Base-by-base conservation (phyloP, 495 filamentous ascomycete species). In the Peziza echinospora region DNA sequence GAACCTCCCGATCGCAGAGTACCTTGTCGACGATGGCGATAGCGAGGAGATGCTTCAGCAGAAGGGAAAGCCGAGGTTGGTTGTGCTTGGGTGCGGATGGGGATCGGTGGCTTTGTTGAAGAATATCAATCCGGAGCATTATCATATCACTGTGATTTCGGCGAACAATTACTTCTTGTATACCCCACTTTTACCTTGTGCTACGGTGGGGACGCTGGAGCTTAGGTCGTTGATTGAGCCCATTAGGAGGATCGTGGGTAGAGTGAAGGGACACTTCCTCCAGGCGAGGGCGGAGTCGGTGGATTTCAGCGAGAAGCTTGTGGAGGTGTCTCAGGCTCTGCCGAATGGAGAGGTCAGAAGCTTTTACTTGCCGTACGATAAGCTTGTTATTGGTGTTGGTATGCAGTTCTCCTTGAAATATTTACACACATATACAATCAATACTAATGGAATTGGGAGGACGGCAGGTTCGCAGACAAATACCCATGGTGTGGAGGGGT, bases 351-450 rank as follows among this genome's bases (percentile, higher is more conserved):
- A 80, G 41, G 71, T 73, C 54, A 66, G 75, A 49, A 67, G 72
- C 30, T 96, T 99, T 64, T 99, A 99, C 66, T 64, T 99, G 1
- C 91, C 91, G 0, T 99, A 99, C 54, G 91, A 99, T 60, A 99
- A 99, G 66, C 69, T 99, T n/a, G 84, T 99, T 17, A 68, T 99
- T 54, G 86, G 76, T 47, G 86, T 94, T 46, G 89, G 76, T 78
- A 64, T 58, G 22, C n/a, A n/a, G 5, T 47, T 21, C 21, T 45
- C n/a, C 26, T 26, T 34, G 25, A 25, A 24, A 51, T 13, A 11
- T 19, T n/a, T n/a, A n/a, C n/a, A n/a, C n/a, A n/a, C n/a, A n/a
- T n/a, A 22, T 28, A 24, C 25, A 26, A 44, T 40, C 6, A 43
- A 30, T 45, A 48, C 53, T 60, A 48, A 51, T 21, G n/a, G 23